A percentile compares a stretch with the other conserved stretches of the same genome.
phyloP scores from a whole-genome alignment of 140 eudicot species.

The Ambrosia hybrid region DNA sequence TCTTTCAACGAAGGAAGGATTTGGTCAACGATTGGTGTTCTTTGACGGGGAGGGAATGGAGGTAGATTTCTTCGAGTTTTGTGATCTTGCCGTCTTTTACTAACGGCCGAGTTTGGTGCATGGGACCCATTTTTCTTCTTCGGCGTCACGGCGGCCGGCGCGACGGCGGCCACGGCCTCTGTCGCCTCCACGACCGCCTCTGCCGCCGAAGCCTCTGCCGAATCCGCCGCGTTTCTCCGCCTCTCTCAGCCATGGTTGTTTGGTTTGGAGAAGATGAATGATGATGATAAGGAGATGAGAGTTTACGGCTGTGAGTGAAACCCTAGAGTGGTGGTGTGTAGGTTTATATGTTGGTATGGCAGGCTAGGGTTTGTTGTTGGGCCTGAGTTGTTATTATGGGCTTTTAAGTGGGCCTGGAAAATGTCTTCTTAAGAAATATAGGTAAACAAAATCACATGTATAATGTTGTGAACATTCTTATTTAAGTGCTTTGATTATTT shows the following conservation, averaged over 20 bases:
- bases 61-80: conserved; percentile 47
- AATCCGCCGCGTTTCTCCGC: conserved; percentile 60
- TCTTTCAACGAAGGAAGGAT: conserved; percentile 43
- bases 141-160: conserved; percentile 44
- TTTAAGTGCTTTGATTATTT: neutral
- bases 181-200: conserved; percentile 50
- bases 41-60: conserved; percentile 52
- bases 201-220: conserved; percentile 44
- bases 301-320: conserved; percentile 11
- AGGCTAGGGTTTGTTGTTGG: conserved; percentile 31
- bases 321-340: conserved; percentile 18
- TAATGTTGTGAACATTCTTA: no score
- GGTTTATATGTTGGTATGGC: conserved; percentile 20
- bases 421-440: neutral
- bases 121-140: conserved; percentile 58
- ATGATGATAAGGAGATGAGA: neutral
- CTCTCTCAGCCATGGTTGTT: conserved; percentile 60
- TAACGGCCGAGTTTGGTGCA: conserved; percentile 52
- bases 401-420: neutral
- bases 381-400: neutral
- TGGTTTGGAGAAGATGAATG: neutral
- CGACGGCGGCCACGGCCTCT: conserved; percentile 50
- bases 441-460: neutral
- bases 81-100: conserved; percentile 48
- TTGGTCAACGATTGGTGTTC: conserved; percentile 50